These are phyloP conservation scores for Asterionellopsis glacialis DNA, from an alignment of 108 stramenopile species.

Conservation along the genomic window DNA sequence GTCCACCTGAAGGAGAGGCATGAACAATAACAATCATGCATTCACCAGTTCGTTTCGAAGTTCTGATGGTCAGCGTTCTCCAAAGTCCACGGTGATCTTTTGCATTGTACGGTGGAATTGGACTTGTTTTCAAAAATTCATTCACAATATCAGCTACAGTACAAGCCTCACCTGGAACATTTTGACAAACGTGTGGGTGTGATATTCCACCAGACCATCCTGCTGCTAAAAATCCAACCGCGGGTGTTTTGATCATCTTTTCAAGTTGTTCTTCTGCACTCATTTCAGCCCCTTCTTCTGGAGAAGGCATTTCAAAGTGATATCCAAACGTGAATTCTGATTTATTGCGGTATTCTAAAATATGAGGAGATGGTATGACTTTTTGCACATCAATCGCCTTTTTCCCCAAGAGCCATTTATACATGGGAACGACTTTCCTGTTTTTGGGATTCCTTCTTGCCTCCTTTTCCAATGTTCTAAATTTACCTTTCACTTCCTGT, in stretches of 20 bases:
- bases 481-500: slow-evolving; percentile 59
- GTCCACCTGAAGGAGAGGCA: slow-evolving; percentile 54
- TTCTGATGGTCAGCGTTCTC: slow-evolving; percentile 67
- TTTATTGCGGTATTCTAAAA: slow-evolving; percentile 82
- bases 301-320: slow-evolving; percentile 4
- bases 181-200: slow-evolving; percentile 65
- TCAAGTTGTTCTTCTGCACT: background rate
- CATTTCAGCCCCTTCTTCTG: slow-evolving; percentile 4
- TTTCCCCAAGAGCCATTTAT: slow-evolving; percentile 46
- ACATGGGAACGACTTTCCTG: slow-evolving; percentile 16
- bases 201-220: slow-evolving; percentile 73
- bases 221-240: slow-evolving; percentile 73
- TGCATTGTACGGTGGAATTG: slow-evolving; percentile 64
- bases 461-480: slow-evolving; percentile 46
- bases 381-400: slow-evolving; percentile 41
- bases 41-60: slow-evolving; percentile 52
- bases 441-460: slow-evolving; percentile 35
- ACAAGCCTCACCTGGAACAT: slow-evolving; percentile 69
- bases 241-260: slow-evolving; percentile 30
- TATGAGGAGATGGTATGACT: slow-evolving; percentile 43
- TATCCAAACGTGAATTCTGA: slow-evolving; percentile 86
- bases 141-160: slow-evolving; percentile 60
- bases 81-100: slow-evolving; percentile 64
- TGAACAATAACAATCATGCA: slow-evolving; percentile 72
- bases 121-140: slow-evolving; percentile 41